Evolutionary conservation across 2,329 filamentous ascomycete genomes (phyloP).

Genomic region (Trichoderma asperellum): DNA sequence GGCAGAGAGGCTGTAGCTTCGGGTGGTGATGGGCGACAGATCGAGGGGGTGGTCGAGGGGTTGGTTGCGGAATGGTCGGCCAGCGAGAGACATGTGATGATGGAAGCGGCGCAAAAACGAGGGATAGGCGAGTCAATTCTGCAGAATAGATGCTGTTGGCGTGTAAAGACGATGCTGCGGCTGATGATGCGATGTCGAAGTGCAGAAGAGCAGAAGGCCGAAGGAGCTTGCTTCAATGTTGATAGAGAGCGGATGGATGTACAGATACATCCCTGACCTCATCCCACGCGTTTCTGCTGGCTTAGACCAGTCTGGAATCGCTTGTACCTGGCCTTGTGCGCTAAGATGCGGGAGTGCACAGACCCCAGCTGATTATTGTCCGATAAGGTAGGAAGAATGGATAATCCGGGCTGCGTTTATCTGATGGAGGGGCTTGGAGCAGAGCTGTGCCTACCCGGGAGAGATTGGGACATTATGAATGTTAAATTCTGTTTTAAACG

Average conservation of each 20-base stretch:
- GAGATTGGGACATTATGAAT: too few species aligned
- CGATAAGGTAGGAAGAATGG: not conserved
- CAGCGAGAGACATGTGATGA: slow-evolving; percentile 30
- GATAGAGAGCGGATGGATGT: not conserved
- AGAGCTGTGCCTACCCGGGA: too few species aligned
- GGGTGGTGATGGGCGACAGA: not conserved
- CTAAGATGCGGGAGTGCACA: slow-evolving; percentile 29
- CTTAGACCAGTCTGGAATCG: slow-evolving; percentile 24
- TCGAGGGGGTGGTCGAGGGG: slow-evolving; percentile 18
- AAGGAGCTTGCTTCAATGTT: not conserved
- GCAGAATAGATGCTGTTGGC: not conserved
- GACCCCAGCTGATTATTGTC: slow-evolving; percentile 9
- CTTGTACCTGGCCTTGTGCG: slow-evolving; percentile 28
- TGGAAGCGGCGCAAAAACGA: not conserved
- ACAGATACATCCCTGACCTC: slow-evolving; percentile 22
- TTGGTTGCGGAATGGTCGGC: slow-evolving; percentile 26
- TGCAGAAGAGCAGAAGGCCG: not conserved
- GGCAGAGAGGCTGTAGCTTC: slow-evolving; percentile 13
- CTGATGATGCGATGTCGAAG: not conserved
- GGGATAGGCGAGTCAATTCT: slow-evolving; percentile 2
- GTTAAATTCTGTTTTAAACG: too few species aligned
- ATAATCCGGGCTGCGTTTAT: not conserved
- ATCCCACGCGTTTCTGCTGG: slow-evolving; percentile 27
- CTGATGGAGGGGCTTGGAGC: not conserved
- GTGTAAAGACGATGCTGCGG: not conserved